Conservation (phyloP, 1,139 yeast genomes). For the Yamadazyma dendronema region DNA sequence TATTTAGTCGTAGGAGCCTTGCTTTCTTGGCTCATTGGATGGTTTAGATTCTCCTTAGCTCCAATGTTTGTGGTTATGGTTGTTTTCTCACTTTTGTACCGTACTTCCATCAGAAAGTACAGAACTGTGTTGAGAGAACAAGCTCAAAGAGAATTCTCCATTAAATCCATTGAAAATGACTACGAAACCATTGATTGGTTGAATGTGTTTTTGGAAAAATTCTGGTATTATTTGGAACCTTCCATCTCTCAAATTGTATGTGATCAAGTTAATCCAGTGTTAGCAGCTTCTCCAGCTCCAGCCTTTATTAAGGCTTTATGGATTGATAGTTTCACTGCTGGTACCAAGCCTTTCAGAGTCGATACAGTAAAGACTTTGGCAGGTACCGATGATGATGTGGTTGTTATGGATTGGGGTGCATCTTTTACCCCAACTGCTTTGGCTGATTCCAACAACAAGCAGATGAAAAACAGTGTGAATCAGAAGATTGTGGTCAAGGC, state of each 20-base stretch:
- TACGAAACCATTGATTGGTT: constrained; percentile 95
- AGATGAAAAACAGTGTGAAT: constrained; percentile 77
- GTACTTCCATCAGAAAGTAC: constrained; percentile 80
- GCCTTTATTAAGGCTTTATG: constrained; percentile 77
- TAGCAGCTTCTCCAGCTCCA: constrained; percentile 78
- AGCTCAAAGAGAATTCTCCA: constrained; percentile 81
- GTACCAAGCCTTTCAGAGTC: constrained; percentile 92
- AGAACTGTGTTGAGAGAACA: constrained; percentile 71
- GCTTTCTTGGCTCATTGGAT: constrained; percentile 76
- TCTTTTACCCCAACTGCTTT: constrained; percentile 89
- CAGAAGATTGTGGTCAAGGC: constrained; percentile 73
- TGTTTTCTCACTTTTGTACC: constrained; percentile 62
- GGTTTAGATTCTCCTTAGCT: constrained; percentile 73
- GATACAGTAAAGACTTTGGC: constrained; percentile 86
- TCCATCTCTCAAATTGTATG: constrained; percentile 83
- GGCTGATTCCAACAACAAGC: constrained; percentile 81
- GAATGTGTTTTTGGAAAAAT: constrained; percentile 80
- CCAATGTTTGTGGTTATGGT: constrained; percentile 74
- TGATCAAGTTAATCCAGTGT: constrained; percentile 77
- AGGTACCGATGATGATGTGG: constrained; percentile 85
- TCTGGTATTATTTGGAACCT: constrained; percentile 91
- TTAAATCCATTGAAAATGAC: constrained; percentile 78
- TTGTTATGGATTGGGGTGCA: constrained; percentile 94
- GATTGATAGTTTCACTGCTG: constrained; percentile 86
- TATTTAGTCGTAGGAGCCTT: constrained; percentile 63